Percentiles rank a stretch among this genome's conserved stretches.
Conservation (phyloP, 2,329 filamentous ascomycete genomes). For the Aspergillus brasiliensis region DNA sequence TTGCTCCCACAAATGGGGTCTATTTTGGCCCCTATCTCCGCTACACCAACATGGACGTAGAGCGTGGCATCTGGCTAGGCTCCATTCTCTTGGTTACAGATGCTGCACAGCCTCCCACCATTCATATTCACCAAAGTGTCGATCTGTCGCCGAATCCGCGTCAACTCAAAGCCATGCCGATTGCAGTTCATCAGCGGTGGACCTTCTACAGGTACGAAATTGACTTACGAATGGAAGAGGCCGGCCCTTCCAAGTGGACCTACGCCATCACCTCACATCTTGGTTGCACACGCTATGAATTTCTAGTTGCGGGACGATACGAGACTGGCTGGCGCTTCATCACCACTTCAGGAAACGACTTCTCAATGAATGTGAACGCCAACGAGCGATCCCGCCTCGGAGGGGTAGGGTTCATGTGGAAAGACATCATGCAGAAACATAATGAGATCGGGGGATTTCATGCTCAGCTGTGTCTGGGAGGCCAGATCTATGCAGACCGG, state of each 20-base stretch:
- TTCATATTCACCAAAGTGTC: slow-evolving; percentile 87
- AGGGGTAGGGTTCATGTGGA: slow-evolving; percentile 96
- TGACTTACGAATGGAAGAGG: slow-evolving; percentile 84
- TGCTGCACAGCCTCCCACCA: slow-evolving; percentile 86
- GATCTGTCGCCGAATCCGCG: slow-evolving; percentile 92
- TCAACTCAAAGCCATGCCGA: slow-evolving; percentile 78
- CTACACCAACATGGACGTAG: slow-evolving; percentile 96
- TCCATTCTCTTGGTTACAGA: slow-evolving; percentile 94
- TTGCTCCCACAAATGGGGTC: slow-evolving; percentile 90
- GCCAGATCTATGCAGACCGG: slow-evolving; percentile 93
- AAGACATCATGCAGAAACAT: slow-evolving; percentile 96
- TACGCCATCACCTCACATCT: slow-evolving; percentile 97
- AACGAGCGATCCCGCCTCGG: slow-evolving; percentile 84
- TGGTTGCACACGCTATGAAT: slow-evolving; percentile 97
- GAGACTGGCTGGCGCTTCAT: slow-evolving; percentile 96
- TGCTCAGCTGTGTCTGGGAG: slow-evolving; percentile 85
- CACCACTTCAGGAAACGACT: slow-evolving; percentile 94
- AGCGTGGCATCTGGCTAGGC: slow-evolving; percentile 86
- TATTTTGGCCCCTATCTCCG: slow-evolving; percentile 96
- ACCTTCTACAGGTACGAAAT: slow-evolving; percentile 94
- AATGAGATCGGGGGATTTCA: slow-evolving; percentile 96
- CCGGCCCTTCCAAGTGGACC: slow-evolving; percentile 81
- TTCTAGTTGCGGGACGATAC: slow-evolving; percentile 84
- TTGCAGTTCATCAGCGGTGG: slow-evolving; percentile 90
- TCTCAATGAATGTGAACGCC: slow-evolving; percentile 81